Percentiles rank a stretch among this genome's conserved stretches.
Evolutionary conservation across 495 filamentous ascomycete genomes (phyloP).

Genomic region (Aspergillus indologenus): DNA sequence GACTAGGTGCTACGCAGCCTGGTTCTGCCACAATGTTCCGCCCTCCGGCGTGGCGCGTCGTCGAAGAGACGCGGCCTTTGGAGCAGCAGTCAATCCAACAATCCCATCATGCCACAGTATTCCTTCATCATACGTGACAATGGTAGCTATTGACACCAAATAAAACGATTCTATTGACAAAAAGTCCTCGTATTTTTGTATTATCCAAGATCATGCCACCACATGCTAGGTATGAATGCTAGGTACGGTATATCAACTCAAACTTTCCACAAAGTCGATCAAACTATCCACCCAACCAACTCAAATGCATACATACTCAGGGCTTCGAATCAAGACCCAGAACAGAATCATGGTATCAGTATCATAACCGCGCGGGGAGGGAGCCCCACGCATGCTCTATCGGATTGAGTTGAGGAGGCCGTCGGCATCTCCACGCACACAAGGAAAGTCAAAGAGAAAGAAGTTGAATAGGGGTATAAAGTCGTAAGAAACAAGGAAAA

Average conservation of each 20-base stretch:
- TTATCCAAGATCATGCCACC: background rate
- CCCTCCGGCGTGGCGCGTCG: no score
- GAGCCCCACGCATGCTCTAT: background rate
- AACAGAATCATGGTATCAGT: background rate
- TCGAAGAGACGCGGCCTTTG: no score
- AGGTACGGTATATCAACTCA: background rate
- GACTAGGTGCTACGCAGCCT: no score
- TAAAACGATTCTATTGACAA: no score
- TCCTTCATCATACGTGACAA: no score
- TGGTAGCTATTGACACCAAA: no score
- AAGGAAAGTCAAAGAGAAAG: background rate
- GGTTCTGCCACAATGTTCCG: no score
- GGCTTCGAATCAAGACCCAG: background rate
- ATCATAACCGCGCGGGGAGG: background rate
- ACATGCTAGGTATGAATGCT: background rate
- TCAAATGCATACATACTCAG: background rate
- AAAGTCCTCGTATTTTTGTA: background rate
- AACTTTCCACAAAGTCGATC: background rate
- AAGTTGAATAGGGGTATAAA: slow-evolving; percentile 22
- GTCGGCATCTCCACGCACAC: background rate
- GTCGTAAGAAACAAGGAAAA: slow-evolving; percentile 16
- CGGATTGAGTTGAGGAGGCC: background rate
- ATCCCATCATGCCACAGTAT: no score
- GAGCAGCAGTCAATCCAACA: no score
- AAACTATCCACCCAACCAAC: background rate